These are phyloP conservation scores for Backusella parvicylindrica DNA, from an alignment of 192 early-diverging fungal genomes.

Conservation along the genomic window DNA sequence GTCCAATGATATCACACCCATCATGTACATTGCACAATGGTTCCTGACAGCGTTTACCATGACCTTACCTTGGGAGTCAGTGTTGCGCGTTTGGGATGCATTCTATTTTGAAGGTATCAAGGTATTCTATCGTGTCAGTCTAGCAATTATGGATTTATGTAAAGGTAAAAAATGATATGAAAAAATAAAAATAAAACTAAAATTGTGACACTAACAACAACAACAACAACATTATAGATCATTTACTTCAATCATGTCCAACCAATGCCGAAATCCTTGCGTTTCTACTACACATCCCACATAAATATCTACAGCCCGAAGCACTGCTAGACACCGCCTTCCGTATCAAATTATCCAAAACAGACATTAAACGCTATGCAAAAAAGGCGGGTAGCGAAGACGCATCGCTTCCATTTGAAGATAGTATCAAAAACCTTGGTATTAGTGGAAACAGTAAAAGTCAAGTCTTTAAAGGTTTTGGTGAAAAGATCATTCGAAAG, in stretches of 20 bases:
- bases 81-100: conserved; percentile 91
- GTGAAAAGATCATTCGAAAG: conserved; percentile 1
- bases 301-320: conserved; percentile 56
- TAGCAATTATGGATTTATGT: conserved; percentile 63
- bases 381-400: conserved; percentile 24
- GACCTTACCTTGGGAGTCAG: conserved; percentile 85
- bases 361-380: conserved; percentile 46
- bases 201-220: too few relatives aligned
- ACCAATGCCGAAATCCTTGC: conserved; percentile 69
- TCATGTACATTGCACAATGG: conserved; percentile 95
- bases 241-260: conserved; percentile 72
- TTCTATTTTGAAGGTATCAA: conserved; percentile 85
- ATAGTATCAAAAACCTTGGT: conserved; percentile 33
- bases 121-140: conserved; percentile 75
- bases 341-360: conserved; percentile 65
- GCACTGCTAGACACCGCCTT: conserved; percentile 65
- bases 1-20: conserved; percentile 70
- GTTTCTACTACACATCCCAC: conserved; percentile 80
- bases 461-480: background rate
- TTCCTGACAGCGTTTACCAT: conserved; percentile 90
- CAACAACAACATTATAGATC: conserved; percentile 33
- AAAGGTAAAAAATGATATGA: too few relatives aligned
- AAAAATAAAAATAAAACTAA: background rate
- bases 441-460: background rate
- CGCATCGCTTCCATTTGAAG: conserved; percentile 23